These are phyloP conservation scores for Nidularia pulvinata DNA, from an alignment of 768 basidiomycete genomes.

Conservation along the genomic window DNA sequence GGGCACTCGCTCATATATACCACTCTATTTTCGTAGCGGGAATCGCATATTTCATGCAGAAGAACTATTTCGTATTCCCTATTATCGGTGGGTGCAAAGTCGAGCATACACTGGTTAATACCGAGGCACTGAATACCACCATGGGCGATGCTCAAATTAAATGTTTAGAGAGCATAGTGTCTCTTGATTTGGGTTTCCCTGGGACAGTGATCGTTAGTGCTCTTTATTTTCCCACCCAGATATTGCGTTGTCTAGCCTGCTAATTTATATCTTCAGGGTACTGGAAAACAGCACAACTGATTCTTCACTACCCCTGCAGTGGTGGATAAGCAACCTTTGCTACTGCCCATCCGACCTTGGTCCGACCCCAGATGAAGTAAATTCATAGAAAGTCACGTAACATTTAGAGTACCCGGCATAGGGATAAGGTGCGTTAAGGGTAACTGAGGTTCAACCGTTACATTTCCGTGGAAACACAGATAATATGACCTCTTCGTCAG, in stretches of 20 bases:
- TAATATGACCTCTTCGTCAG: too few relatives aligned
- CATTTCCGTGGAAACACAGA: too few relatives aligned
- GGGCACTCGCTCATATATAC: not conserved
- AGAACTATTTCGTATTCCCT: not conserved
- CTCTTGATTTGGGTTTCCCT: not conserved
- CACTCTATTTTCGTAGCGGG: constrained; percentile 26
- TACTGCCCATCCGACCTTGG: too few relatives aligned
- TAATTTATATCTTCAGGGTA: not conserved
- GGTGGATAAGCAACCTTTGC: not conserved
- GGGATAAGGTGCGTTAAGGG: too few relatives aligned
- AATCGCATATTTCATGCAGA: constrained; percentile 44
- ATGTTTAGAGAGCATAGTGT: not conserved
- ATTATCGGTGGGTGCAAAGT: not conserved
- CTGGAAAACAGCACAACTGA: not conserved
- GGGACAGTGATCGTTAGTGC: not conserved
- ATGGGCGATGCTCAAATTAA: not conserved
- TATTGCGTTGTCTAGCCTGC: not conserved
- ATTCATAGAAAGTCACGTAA: too few relatives aligned
- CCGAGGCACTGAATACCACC: not conserved
- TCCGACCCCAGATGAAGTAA: too few relatives aligned
- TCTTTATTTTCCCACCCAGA: not conserved
- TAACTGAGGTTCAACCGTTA: too few relatives aligned
- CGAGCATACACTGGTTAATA: not conserved
- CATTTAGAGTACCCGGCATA: too few relatives aligned
- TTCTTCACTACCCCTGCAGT: not conserved